These are phyloP conservation scores for Carex littledalei DNA, from an alignment of 176 grass and related monocot species.

Conservation along the genomic window DNA sequence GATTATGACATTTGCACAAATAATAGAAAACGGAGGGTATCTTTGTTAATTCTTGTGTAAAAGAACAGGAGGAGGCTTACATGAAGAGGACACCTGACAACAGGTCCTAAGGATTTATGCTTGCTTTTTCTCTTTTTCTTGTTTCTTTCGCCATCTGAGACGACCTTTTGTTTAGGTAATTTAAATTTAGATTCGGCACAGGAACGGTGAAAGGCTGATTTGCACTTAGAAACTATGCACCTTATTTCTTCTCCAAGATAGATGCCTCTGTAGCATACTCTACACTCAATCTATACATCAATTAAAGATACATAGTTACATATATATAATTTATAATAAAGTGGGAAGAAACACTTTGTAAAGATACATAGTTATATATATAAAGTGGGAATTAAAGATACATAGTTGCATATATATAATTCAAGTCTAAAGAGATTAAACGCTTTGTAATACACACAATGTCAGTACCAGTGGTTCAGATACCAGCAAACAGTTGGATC, in stretches of 20 bases:
- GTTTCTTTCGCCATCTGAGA: not conserved
- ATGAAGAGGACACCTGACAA: constrained; percentile 75
- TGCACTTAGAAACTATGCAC: constrained; percentile 50
- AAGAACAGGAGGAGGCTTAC: constrained; percentile 39
- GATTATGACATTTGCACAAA: not conserved
- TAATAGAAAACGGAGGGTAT: constrained; percentile 8
- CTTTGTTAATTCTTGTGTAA: not conserved
- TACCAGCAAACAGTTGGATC: not conserved
- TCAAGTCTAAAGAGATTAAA: not conserved
- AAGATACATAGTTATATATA: not conserved
- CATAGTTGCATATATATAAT: not conserved
- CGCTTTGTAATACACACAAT: not conserved
- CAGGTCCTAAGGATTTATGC: constrained; percentile 22
- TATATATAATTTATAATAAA: not conserved
- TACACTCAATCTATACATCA: constrained; percentile 68
- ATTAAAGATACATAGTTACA: constrained; percentile 17
- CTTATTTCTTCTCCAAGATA: constrained; percentile 55
- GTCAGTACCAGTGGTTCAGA: not conserved
- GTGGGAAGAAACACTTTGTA: not conserved
- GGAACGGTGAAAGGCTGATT: constrained; percentile 41
- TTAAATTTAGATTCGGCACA: constrained; percentile 41
- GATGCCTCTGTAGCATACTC: constrained; percentile 51
- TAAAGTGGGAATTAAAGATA: constrained; percentile 12
- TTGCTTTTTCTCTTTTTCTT: constrained; percentile 13
- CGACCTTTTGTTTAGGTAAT: constrained; percentile 25